Conservation (phyloP, 1,139 yeast species). For the Hyphopichia pseudoburtonii region DNA sequence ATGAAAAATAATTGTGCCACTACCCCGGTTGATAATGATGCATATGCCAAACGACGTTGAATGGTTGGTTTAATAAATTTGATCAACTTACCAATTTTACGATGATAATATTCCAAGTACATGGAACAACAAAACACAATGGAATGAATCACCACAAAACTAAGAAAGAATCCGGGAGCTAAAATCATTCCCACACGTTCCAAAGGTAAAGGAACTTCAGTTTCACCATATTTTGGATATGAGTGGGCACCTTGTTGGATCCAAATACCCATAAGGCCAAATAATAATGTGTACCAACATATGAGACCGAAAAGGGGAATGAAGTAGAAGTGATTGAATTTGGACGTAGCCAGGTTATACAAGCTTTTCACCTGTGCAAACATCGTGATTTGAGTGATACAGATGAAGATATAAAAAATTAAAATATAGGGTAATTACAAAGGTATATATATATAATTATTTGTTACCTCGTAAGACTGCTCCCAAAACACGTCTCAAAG, state of each 20-base stretch:
- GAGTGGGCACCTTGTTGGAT: slow-evolving; percentile 18
- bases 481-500: too few relatives aligned
- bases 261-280: slow-evolving; percentile 26
- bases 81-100: slow-evolving; percentile 31
- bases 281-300: slow-evolving; percentile 27
- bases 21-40: slow-evolving; percentile 23
- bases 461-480: too few relatives aligned
- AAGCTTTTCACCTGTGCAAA: slow-evolving; percentile 9
- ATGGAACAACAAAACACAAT: slow-evolving; percentile 25
- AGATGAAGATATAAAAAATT: too few relatives aligned
- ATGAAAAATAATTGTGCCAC: slow-evolving; percentile 26
- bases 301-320: slow-evolving; percentile 28
- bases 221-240: slow-evolving; percentile 22
- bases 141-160: slow-evolving; percentile 24
- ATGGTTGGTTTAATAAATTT: slow-evolving; percentile 28
- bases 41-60: slow-evolving; percentile 27
- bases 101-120: slow-evolving; percentile 30
- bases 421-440: too few relatives aligned
- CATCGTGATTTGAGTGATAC: too few relatives aligned
- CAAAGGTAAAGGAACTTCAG: slow-evolving; percentile 20
- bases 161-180: slow-evolving; percentile 24
- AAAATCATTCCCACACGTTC: slow-evolving; percentile 29
- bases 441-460: too few relatives aligned
- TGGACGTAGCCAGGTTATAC: slow-evolving; percentile 17
- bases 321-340: slow-evolving; percentile 27